A percentile compares a stretch with the other conserved stretches of the same genome.
Evolutionary conservation across 2,329 filamentous ascomycete genomes (phyloP).

Genomic region (Phyllosticta ampelicida): DNA sequence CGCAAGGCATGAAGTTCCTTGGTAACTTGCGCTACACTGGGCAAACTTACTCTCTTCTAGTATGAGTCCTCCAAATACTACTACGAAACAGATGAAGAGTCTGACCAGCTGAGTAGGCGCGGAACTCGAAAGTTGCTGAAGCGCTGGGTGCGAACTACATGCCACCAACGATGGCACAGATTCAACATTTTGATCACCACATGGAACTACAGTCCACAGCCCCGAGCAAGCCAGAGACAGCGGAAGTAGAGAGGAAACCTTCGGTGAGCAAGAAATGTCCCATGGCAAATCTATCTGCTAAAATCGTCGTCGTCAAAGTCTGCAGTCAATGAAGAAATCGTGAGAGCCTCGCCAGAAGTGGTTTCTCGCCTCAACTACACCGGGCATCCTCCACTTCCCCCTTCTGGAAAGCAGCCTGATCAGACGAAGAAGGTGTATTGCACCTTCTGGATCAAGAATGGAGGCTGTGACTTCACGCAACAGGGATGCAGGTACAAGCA

Average conservation of each 20-base stretch:
- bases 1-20: slow-evolving; percentile 20
- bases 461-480: slow-evolving; percentile 74
- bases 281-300: neutral
- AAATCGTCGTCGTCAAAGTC: neutral
- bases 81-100: neutral
- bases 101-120: neutral
- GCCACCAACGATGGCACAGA: neutral
- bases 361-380: neutral
- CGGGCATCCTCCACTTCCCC: slow-evolving; percentile 15
- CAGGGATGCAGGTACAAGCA: slow-evolving; percentile 85
- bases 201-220: neutral
- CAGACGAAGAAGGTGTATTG: slow-evolving; percentile 62
- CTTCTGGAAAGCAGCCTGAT: slow-evolving; percentile 30
- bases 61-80: neutral
- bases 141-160: neutral
- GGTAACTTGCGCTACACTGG: slow-evolving; percentile 18
- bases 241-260: neutral
- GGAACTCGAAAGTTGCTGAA: neutral
- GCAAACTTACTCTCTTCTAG: neutral
- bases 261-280: neutral
- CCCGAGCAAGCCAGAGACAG: neutral
- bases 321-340: neutral
- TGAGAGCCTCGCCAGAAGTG: neutral
- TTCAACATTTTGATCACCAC: neutral
- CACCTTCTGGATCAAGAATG: slow-evolving; percentile 81